Conservation (phyloP, 2,329 filamentous ascomycete genomes). For the Aspergillus quadricinctus region DNA sequence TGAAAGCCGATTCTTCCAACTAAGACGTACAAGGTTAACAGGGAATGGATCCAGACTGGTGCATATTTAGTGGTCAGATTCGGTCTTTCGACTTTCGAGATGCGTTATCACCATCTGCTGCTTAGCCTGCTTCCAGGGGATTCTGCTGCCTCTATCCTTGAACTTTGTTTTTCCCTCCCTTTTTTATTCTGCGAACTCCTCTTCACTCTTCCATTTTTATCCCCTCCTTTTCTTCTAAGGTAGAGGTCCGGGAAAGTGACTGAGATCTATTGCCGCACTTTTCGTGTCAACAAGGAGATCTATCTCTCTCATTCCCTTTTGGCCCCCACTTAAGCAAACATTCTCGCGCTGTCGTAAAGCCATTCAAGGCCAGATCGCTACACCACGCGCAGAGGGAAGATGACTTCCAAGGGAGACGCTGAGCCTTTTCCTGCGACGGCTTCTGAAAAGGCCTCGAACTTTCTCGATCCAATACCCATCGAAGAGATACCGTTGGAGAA, state of each 20-base stretch:
- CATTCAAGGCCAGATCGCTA: not conserved
- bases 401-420: not conserved
- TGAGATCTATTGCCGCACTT: not conserved
- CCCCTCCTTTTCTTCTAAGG: not conserved
- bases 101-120: not conserved
- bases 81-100: not conserved
- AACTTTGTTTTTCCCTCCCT: not conserved
- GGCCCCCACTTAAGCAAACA: not conserved
- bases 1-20: not conserved
- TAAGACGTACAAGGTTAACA: not conserved
- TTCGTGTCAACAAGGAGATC: not conserved
- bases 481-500: slow-evolving; percentile 24
- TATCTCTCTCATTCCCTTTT: not conserved
- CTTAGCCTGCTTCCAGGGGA: not conserved
- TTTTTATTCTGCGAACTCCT: not conserved
- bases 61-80: not conserved
- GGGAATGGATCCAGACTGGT: not conserved
- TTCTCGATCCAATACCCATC: slow-evolving; percentile 4
- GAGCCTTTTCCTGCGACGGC: not conserved
- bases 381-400: not conserved
- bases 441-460: slow-evolving; percentile 3
- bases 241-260: not conserved
- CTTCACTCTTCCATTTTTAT: not conserved
- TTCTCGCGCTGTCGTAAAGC: not conserved
- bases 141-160: not conserved